Conservation (phyloP, 1,284 basidiomycete genomes). For the Porogramme epimiltina region DNA sequence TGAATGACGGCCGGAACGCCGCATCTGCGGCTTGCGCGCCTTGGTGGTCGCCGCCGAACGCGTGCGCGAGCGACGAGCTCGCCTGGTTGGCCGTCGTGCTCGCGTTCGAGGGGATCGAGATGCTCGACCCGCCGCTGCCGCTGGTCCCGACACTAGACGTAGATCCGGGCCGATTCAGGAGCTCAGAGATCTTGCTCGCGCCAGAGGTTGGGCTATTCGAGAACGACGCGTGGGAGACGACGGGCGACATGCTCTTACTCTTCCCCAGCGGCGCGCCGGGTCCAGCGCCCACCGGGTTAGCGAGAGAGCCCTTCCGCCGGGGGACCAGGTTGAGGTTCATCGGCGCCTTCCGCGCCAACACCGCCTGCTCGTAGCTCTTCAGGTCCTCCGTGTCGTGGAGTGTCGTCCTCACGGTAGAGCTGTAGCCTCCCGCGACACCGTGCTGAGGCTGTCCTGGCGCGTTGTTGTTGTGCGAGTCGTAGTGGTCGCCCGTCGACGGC, state of each 20-base stretch:
- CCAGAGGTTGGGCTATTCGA: constrained; percentile 10
- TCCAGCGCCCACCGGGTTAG: background rate
- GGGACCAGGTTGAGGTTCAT: constrained; percentile 49
- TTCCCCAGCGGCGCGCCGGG: background rate
- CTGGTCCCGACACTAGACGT: constrained; percentile 24
- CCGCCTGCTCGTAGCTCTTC: constrained; percentile 72
- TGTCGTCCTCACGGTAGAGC: constrained; percentile 36
- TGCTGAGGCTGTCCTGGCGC: constrained; percentile 5
- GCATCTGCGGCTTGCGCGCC: constrained; percentile 30
- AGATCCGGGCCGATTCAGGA: constrained; percentile 33
- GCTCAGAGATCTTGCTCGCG: constrained; percentile 25
- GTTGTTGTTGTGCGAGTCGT: constrained; percentile 10
- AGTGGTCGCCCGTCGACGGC: constrained; percentile 7
- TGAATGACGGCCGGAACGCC: constrained; percentile 60
- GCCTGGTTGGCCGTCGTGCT: constrained; percentile 21
- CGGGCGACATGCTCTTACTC: constrained; percentile 29
- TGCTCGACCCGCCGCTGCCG: constrained; percentile 14
- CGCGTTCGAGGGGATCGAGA: constrained; percentile 23
- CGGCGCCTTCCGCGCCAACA: constrained; percentile 66
- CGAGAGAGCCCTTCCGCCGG: constrained; percentile 33
- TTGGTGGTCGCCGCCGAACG: constrained; percentile 27
- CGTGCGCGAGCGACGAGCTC: constrained; percentile 39
- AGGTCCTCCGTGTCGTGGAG: constrained; percentile 59
- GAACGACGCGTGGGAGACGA: constrained; percentile 23
- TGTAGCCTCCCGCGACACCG: constrained; percentile 22